A percentile compares a stretch with the other conserved stretches of the same genome.
Evolutionary conservation across 192 early-diverging fungal species (phyloP).

Genomic region (Podila epicladia): DNA sequence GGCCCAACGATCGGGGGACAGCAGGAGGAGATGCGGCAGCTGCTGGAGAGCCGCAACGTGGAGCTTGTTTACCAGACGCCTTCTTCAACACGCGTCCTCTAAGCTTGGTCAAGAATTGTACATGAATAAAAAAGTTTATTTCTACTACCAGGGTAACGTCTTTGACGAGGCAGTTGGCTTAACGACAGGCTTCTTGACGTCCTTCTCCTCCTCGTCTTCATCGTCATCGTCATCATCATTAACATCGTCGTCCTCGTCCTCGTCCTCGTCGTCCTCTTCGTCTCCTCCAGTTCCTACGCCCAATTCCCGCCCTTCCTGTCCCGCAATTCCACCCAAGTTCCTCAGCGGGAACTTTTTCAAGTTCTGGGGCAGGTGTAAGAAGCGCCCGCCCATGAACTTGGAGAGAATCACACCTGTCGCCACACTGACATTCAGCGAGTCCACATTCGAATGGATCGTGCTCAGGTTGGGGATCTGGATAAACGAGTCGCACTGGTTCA

Average conservation of each 20-base stretch:
- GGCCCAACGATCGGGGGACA: neutral
- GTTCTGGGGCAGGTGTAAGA: conserved; percentile 35
- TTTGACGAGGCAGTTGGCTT: too few relatives aligned
- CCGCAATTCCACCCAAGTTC: too few relatives aligned
- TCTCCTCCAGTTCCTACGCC: neutral
- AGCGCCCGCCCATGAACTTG: conserved; percentile 49
- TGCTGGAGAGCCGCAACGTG: neutral
- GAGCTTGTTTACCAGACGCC: neutral
- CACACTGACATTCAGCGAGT: conserved; percentile 59
- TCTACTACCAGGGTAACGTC: too few relatives aligned
- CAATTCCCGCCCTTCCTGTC: neutral
- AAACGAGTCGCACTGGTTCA: conserved; percentile 64
- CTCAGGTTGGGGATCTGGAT: conserved; percentile 57
- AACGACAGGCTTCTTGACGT: neutral
- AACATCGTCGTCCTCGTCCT: neutral
- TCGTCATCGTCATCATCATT: conserved; percentile 10
- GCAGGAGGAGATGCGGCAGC: neutral
- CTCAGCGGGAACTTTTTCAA: conserved; percentile 29
- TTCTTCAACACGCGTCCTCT: neutral
- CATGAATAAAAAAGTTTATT: too few relatives aligned
- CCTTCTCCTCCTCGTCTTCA: conserved; percentile 2
- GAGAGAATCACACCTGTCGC: conserved; percentile 52
- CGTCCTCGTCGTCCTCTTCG: conserved; percentile 3
- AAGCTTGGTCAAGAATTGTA: neutral
- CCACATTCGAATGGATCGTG: conserved; percentile 26